Base-by-base conservation (phyloP, 345 rosid species). In the Pugionium cornutum region DNA sequence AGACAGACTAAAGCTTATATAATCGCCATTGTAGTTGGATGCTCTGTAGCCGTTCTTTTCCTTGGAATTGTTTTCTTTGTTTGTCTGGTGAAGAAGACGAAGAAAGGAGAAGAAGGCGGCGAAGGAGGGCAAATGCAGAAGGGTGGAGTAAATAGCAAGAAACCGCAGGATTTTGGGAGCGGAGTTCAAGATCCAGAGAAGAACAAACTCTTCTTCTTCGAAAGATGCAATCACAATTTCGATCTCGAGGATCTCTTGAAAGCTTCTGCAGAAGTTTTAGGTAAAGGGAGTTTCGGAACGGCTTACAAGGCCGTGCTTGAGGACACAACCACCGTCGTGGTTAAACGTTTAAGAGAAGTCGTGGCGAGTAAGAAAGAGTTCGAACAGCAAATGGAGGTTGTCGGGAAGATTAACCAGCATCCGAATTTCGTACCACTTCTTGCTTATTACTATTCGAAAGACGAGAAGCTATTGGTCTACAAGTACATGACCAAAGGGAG, bases 191-290 rank as follows among this genome's bases (percentile, higher is more conserved):
- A 83, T 69, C 81, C 95, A 0, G 95, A 90, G 79, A 90, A 87
- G 79, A 89, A 89, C 81, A 89, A 82, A 47, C 77, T 89, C 62
- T 75, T 81, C 68, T 89, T 89, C 79, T 87, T 85, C 5, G 88
- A 82, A n/a, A 89, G 88, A 4, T 82, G 86, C 43, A 64, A 69
- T 64, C 84, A 76, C 53, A 77, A 61, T 53, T 89, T 89, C 45
- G 89, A 89, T 68, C 85, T 89, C 0, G 97, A 89, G 78, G 97
- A 89, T 75, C 75, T 89, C 48, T 68, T 89, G 78, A 85, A 86
- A 74, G 97, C 97, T 53, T 89, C 97, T 0, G 97, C 97, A 3
- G 97, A 89, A 77, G 95, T 89, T 75, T 89, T 89, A 0, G 97
- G 97, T 5, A 89, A 87, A 74, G 97, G 97, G 34, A 87, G 87